Percentiles rank a stretch among this genome's conserved stretches.
Evolutionary conservation across 768 basidiomycete species (phyloP).

Genomic region (Chalciporus piperatus): DNA sequence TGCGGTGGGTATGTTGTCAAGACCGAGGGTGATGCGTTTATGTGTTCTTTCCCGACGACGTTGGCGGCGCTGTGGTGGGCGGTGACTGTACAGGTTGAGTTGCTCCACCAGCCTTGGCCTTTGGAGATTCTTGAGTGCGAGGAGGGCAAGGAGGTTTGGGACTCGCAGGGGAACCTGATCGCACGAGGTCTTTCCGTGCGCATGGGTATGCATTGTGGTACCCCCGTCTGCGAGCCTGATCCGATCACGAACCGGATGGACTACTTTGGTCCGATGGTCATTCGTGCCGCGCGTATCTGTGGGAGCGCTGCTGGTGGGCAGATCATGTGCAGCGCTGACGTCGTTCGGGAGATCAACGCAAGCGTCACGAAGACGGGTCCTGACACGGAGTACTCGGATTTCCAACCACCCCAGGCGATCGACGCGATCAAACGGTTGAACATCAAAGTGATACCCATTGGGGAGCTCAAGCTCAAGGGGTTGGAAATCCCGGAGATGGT

Average conservation of each 20-base stretch:
- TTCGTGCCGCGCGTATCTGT: constrained; percentile 84
- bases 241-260: constrained; percentile 95
- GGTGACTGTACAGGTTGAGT: constrained; percentile 77
- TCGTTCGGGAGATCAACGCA: constrained; percentile 76
- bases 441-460: constrained; percentile 68
- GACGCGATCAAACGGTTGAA: constrained; percentile 75
- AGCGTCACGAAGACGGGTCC: constrained; percentile 51
- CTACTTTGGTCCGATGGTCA: constrained; percentile 96
- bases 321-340: constrained; percentile 87
- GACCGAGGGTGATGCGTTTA: constrained; percentile 98
- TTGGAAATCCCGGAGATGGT: constrained; percentile 87
- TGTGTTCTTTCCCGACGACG: constrained; percentile 94
- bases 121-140: constrained; percentile 89
- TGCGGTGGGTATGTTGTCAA: constrained; percentile 99
- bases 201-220: constrained; percentile 96
- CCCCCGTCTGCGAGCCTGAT: constrained; percentile 87
- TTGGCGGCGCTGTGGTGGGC: constrained; percentile 89
- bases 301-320: constrained; percentile 87
- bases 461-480: constrained; percentile 92
- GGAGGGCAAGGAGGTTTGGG: constrained; percentile 80
- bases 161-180: constrained; percentile 63
- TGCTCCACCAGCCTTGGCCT: constrained; percentile 87
- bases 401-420: constrained; percentile 58
- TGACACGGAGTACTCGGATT: constrained; percentile 58
- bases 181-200: constrained; percentile 89